Evolutionary conservation across 2,329 filamentous ascomycete species (phyloP).

Genomic region (Chaetomiaceae sp.): DNA sequence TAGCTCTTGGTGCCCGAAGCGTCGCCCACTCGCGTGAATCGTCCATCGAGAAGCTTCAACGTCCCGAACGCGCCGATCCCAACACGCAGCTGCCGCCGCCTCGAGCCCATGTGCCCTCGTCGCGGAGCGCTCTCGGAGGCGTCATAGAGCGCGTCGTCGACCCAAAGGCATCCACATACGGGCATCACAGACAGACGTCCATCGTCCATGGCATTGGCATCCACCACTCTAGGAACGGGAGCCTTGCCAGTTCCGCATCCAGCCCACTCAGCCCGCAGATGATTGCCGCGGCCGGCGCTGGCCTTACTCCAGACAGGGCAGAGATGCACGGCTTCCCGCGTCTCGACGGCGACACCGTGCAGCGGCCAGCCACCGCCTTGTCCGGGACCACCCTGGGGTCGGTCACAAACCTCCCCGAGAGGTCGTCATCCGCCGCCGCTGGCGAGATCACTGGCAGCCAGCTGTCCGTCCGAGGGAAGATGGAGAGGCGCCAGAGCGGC

Average conservation of each 20-base stretch:
- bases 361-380: slow-evolving; percentile 45
- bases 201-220: slow-evolving; percentile 80
- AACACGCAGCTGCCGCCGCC: slow-evolving; percentile 29
- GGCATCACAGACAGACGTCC: slow-evolving; percentile 92
- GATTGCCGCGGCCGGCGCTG: slow-evolving; percentile 63
- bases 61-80: slow-evolving; percentile 27
- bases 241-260: slow-evolving; percentile 70
- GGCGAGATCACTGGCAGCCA: slow-evolving; percentile 32
- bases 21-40: slow-evolving; percentile 53
- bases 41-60: slow-evolving; percentile 50
- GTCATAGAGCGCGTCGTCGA: slow-evolving; percentile 51
- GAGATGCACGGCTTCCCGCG: slow-evolving; percentile 47
- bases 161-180: slow-evolving; percentile 57
- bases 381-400: slow-evolving; percentile 38
- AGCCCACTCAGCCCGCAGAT: slow-evolving; percentile 86
- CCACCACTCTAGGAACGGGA: slow-evolving; percentile 87
- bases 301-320: slow-evolving; percentile 46
- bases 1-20: slow-evolving; percentile 39
- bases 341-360: slow-evolving; percentile 40
- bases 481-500: slow-evolving; percentile 58
- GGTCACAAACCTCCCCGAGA: slow-evolving; percentile 36
- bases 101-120: slow-evolving; percentile 38
- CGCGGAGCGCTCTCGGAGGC: slow-evolving; percentile 38
- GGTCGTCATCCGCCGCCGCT: slow-evolving; percentile 44
- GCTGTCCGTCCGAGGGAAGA: slow-evolving; percentile 46